Conservation (phyloP, 192 early-diverging fungal species). For the Podila horticola region DNA sequence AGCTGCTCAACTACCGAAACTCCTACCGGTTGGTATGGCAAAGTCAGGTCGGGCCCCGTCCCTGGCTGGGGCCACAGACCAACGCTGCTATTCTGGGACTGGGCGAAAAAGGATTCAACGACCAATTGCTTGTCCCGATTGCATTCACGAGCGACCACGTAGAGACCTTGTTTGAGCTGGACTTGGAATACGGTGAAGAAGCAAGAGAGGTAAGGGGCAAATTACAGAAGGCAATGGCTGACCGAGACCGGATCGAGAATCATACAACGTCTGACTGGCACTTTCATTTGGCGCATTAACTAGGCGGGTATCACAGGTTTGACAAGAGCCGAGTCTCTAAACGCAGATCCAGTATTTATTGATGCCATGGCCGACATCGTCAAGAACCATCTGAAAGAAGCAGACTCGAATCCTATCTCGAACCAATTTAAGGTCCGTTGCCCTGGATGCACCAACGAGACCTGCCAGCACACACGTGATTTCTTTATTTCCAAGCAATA, state of each 20-base stretch:
- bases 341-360: constrained; percentile 92
- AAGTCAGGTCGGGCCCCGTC: constrained; percentile 90
- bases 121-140: constrained; percentile 90
- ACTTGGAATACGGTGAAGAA: constrained; percentile 90
- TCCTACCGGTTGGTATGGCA: constrained; percentile 96
- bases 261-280: not conserved
- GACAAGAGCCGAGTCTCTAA: constrained; percentile 91
- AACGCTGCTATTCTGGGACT: constrained; percentile 80
- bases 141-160: constrained; percentile 98
- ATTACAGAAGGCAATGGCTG: not conserved
- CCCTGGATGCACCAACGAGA: constrained; percentile 77
- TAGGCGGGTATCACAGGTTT: constrained; percentile 85
- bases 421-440: constrained; percentile 75
- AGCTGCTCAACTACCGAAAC: constrained; percentile 74
- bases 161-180: constrained; percentile 97
- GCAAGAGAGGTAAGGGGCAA: constrained; percentile 72
- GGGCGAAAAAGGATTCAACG: constrained; percentile 79
- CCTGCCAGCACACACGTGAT: constrained; percentile 69
- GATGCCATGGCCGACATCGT: constrained; percentile 90
- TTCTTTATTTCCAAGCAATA: constrained; percentile 56
- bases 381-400: constrained; percentile 75
- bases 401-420: constrained; percentile 42
- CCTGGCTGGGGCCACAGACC: constrained; percentile 95
- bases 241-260: not conserved
- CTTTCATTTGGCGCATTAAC: not conserved